phyloP scores from a whole-genome alignment of 441 rosid genomes.

The Aquilaria agallochum region DNA sequence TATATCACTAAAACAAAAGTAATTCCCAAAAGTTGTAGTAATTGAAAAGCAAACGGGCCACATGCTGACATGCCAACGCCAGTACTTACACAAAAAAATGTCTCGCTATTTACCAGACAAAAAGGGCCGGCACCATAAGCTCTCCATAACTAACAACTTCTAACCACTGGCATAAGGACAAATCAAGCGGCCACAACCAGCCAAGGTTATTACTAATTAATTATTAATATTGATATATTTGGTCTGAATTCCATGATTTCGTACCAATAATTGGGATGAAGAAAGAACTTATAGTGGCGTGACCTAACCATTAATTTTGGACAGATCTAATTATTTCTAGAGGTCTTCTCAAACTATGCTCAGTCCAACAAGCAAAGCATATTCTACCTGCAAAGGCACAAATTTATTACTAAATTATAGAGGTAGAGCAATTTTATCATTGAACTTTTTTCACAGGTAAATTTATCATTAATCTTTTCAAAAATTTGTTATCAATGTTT shows the following conservation, averaged over 20 bases:
- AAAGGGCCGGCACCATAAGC: slow-evolving; percentile 1
- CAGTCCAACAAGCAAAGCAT: too few species aligned
- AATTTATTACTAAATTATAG: background rate
- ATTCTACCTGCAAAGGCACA: background rate
- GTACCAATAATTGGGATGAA: slow-evolving; percentile 5
- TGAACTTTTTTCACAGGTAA: too few species aligned
- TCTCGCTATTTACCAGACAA: background rate
- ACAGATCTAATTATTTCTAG: too few species aligned
- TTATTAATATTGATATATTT: background rate
- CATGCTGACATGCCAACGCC: background rate
- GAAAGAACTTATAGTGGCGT: too few species aligned
- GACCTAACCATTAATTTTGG: too few species aligned
- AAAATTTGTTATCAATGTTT: too few species aligned
- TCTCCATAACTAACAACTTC: background rate
- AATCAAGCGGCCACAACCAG: background rate
- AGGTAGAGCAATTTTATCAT: too few species aligned
- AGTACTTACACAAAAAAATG: slow-evolving; percentile 1
- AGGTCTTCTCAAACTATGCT: too few species aligned
- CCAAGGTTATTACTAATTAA: too few species aligned
- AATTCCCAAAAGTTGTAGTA: background rate
- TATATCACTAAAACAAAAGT: background rate
- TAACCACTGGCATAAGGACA: background rate
- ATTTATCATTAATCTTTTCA: too few species aligned
- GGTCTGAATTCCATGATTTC: slow-evolving; percentile 10
- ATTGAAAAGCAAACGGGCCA: background rate